These are phyloP conservation scores for Biscogniauxia marginata DNA, from an alignment of 2,329 filamentous ascomycete species.

Conservation along the genomic window DNA sequence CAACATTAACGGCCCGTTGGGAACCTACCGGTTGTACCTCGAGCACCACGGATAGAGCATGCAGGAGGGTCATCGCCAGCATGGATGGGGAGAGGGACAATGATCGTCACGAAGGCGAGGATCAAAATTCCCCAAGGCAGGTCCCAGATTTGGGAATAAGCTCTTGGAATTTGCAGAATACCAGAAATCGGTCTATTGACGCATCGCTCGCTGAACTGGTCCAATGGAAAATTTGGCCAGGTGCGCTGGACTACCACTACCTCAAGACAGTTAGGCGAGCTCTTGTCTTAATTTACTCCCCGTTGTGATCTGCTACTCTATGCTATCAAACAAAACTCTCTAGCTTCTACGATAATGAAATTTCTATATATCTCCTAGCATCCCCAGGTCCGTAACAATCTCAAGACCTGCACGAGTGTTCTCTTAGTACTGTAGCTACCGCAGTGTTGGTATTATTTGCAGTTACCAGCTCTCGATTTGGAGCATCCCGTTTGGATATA, in stretches of 20 bases:
- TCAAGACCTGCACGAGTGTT: too few species aligned
- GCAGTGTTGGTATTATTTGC: too few species aligned
- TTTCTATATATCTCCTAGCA: neutral
- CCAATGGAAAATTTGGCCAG: neutral
- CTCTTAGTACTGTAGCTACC: neutral
- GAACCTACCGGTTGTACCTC: slow-evolving; percentile 28
- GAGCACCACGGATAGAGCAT: slow-evolving; percentile 8
- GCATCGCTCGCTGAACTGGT: neutral
- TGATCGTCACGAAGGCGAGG: neutral
- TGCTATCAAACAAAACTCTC: neutral
- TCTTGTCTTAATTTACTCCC: neutral
- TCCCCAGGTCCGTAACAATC: neutral
- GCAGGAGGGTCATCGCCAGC: slow-evolving; percentile 3
- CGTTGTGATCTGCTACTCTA: neutral
- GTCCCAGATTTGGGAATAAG: neutral
- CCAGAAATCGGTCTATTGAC: neutral
- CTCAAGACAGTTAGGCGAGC: neutral
- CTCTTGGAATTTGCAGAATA: neutral
- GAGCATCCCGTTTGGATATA: neutral
- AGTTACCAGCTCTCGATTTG: neutral
- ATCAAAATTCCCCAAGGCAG: neutral
- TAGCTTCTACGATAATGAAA: neutral
- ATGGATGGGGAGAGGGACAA: too few species aligned
- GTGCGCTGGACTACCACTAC: neutral
- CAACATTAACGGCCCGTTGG: slow-evolving; percentile 28